Conservation (phyloP, 2,329 filamentous ascomycete genomes). For the Trichoderma sp. region DNA sequence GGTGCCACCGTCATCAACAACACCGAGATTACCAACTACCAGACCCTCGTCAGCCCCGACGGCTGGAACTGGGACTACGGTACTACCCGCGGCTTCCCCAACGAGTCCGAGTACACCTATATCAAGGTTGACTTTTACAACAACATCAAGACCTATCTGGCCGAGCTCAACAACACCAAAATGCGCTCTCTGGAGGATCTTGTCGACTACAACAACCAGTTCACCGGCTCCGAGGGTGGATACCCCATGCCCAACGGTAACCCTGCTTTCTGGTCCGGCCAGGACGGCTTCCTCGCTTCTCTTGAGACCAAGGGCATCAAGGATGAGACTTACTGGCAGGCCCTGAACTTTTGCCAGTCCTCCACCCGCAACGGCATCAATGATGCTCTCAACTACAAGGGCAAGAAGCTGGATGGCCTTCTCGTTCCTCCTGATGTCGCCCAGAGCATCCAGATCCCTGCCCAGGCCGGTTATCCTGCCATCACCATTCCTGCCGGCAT, state of each 20-base stretch:
- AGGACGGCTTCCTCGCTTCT: conserved; percentile 71
- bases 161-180: conserved; percentile 63
- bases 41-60: conserved; percentile 64
- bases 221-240: conserved; percentile 70
- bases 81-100: conserved; percentile 62
- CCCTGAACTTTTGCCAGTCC: conserved; percentile 63
- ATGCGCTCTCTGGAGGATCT: conserved; percentile 66
- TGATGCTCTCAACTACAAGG: conserved; percentile 59
- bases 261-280: conserved; percentile 70
- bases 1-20: conserved; percentile 71
- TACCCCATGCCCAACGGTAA: conserved; percentile 55
- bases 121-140: conserved; percentile 73
- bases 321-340: conserved; percentile 69
- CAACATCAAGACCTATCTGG: conserved; percentile 64
- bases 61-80: conserved; percentile 80
- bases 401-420: conserved; percentile 60
- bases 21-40: conserved; percentile 67
- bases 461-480: conserved; percentile 76
- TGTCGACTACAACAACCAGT: conserved; percentile 65
- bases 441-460: conserved; percentile 70
- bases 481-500: conserved; percentile 69
- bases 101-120: conserved; percentile 74
- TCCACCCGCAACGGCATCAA: conserved; percentile 71
- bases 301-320: conserved; percentile 62
- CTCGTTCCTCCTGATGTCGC: conserved; percentile 71